Conservation (phyloP, 768 basidiomycete species). For the Russula earlei region DNA sequence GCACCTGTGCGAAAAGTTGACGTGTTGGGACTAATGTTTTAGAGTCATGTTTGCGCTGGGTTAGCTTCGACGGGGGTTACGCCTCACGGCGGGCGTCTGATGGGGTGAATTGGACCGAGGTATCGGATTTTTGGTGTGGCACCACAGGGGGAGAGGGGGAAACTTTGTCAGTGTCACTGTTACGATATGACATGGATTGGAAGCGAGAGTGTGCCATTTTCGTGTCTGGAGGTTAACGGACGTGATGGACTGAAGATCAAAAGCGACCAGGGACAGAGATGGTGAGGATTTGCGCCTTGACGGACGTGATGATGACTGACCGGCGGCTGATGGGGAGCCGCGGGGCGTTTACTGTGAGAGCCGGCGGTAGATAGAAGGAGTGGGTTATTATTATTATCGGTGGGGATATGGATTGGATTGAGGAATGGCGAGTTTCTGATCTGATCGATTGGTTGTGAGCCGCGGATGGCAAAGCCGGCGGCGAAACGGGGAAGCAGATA, state of each 20-base stretch:
- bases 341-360: background rate
- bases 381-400: no score
- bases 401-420: background rate
- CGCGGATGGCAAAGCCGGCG: conserved; percentile 19
- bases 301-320: no score
- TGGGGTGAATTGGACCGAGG: no score
- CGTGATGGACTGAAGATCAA: conserved; percentile 1
- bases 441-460: background rate
- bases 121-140: background rate
- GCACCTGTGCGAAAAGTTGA: background rate
- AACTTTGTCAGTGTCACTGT: no score
- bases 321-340: conserved; percentile 9
- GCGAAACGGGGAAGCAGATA: conserved; percentile 8
- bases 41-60: background rate
- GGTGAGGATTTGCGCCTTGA: conserved; percentile 3
- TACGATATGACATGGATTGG: no score
- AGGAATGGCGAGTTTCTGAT: background rate
- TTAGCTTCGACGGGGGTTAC: background rate
- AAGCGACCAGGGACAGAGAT: no score
- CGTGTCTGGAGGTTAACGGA: background rate
- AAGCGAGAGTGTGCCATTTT: no score
- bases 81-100: no score
- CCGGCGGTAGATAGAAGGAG: conserved; percentile 15
- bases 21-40: background rate
- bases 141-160: background rate